These are phyloP conservation scores for Teratosphaeria pseudoeucalypti DNA, from an alignment of 2,329 filamentous ascomycete genomes.

Conservation along the genomic window DNA sequence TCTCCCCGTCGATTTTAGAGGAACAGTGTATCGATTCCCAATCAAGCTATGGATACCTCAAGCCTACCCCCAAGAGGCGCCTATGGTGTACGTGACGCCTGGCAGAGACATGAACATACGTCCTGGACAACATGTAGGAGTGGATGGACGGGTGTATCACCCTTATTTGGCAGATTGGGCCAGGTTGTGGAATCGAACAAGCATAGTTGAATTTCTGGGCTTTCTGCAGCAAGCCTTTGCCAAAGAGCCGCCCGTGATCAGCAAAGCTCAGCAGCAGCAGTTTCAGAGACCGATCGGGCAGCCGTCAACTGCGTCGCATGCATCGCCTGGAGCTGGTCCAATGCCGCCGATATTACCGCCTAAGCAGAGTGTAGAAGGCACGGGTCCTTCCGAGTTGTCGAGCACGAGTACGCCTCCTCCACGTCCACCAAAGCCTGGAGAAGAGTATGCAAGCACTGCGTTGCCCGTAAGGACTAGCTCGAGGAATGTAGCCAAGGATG, in stretches of 20 bases:
- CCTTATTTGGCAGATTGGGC: constrained; percentile 87
- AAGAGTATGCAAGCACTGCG: constrained; percentile 17
- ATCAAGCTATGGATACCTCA: constrained; percentile 89
- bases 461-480: constrained; percentile 4
- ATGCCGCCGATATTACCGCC: constrained; percentile 25
- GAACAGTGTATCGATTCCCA: constrained; percentile 81
- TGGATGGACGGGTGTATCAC: constrained; percentile 88
- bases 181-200: constrained; percentile 76
- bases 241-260: constrained; percentile 85
- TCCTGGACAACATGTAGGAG: constrained; percentile 88
- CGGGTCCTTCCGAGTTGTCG: constrained; percentile 8
- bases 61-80: constrained; percentile 74
- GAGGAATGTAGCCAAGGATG: constrained; percentile 12
- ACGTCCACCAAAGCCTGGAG: constrained; percentile 44
- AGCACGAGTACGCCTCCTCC: constrained; percentile 30
- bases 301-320: constrained; percentile 48
- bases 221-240: constrained; percentile 81
- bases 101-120: constrained; percentile 80
- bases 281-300: constrained; percentile 53
- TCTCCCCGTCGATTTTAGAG: constrained; percentile 82
- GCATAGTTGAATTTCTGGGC: constrained; percentile 68
- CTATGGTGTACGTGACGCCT: constrained; percentile 80
- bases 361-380: constrained; percentile 22
- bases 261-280: constrained; percentile 49
- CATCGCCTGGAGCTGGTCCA: constrained; percentile 20